Evolutionary conservation across 2,329 filamentous ascomycete genomes (phyloP), one percentile per base, ranked within the genome.

Genomic region (Hypoxylon sp.): DNA sequence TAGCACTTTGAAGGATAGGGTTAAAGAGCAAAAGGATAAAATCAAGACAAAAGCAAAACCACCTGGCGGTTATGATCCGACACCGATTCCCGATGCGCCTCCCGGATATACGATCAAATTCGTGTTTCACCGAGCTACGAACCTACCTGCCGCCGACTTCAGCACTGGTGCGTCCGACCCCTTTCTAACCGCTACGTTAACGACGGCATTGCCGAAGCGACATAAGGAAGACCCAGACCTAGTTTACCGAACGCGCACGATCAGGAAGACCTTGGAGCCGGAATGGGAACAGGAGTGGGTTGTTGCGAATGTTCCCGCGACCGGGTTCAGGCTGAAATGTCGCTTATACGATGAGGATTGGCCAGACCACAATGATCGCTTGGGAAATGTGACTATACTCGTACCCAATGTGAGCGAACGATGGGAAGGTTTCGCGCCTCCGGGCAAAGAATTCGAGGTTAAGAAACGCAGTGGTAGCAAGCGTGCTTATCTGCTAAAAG

Each of bases 271-370:
- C 29, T 87, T 84, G 1, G 82, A 92, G 62, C 92, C 93, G 0
- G 78, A 76, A 36, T 97, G 93, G 93, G 80, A 96, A 36, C 83
- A 87, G 26, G 82, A 90, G 53, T 97, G 93, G 93, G 79, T 91
- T 15, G 87, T 97, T 16, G 90, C 90, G 54, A 95, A 96, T 61
- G 81, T 97, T 2, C 92, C 93, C 0, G 76, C 86, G 0, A 83
- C 81, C 0, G 92, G 92, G 3, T 96, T 96, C 73, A 81, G 79
- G 48, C 79, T 97, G 61, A 96, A 96, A 69, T 91, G 90, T 55
- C 82, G 90, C 43, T 73, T 97, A 12, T 95, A 92, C 71, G 93
- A 97, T 65, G 93, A 97, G 69, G 93, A 97, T 71, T 84, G 86
- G 23, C 83, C 87, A 1, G 90, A 97, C 68, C 84, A 88, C 59